Evolutionary conservation across 257 asterid genomes (phyloP), one percentile per base, ranked within the genome.

Genomic region (Capsicum rhomboideum): DNA sequence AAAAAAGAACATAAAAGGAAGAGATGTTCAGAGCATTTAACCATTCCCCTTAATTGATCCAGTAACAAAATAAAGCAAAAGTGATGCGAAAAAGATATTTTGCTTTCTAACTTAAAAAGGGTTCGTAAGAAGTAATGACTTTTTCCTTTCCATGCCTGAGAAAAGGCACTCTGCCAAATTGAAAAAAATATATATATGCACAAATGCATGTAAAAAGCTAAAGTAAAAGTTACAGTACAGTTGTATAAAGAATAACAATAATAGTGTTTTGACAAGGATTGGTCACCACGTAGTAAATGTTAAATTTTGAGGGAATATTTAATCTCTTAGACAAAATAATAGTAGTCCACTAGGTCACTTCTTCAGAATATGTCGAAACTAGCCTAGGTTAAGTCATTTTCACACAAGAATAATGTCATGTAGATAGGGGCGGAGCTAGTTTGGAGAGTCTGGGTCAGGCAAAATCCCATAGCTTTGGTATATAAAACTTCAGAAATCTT

Each of bases 321-420:
- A 77, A 77, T 77, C 42, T 77, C 13, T 68, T 50, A 54, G 67
- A 18, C 21, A 82, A 67, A 17, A 77, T 9, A 53, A 13, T 59
- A 68, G 29, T 53, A 34, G 40, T 5, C 40, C 40, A 74, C 14
- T 46, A 46, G 42, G 14, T 80, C 44, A 6, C 23, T 78, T 61
- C 71, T 83, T 75, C 88, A 78, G 87, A 84, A 56, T 74, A 29
- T 82, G 91, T 88, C 89, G 28, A 85, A 79, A 83, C 61, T 9
- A 80, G 83, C 84, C 18, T 37, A 88, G 86, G 90, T 78, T 34
- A 46, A 12, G 91, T 90, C 87, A 16, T 80, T 90, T 85, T 91
- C 92, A 21, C 20, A 50, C 16, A 74, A 74, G 40, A 75, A 75
- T 74, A 21, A 44, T 44, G 23, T 13, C 40, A 34, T 8, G 20